Conservation (phyloP, 2,329 filamentous ascomycete species). For the Penicillium expansum region DNA sequence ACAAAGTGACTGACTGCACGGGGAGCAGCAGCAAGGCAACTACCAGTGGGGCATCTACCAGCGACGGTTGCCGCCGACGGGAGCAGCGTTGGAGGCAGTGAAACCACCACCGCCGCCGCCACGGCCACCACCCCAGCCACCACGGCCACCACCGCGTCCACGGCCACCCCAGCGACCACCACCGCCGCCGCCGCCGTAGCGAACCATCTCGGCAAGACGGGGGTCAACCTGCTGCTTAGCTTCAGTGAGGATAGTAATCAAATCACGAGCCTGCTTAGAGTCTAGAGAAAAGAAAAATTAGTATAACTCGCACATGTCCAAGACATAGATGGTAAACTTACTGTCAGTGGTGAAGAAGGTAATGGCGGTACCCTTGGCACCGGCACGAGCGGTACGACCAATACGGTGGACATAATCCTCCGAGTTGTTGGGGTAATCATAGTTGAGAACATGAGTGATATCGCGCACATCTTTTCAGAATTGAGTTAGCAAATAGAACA, state of each 20-base stretch:
- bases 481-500: constrained; percentile 73
- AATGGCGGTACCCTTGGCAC: constrained; percentile 91
- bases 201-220: constrained; percentile 90
- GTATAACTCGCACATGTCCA: constrained; percentile 9
- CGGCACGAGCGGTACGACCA: constrained; percentile 68
- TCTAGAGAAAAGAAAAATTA: constrained; percentile 50
- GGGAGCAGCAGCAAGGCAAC: constrained; percentile 20
- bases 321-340: constrained; percentile 54
- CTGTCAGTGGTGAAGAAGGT: constrained; percentile 99
- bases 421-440: constrained; percentile 97
- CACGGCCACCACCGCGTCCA: constrained; percentile 63
- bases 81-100: constrained; percentile 58
- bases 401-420: constrained; percentile 69
- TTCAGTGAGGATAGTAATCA: constrained; percentile 87
- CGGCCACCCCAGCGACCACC: constrained; percentile 64
- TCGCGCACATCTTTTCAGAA: constrained; percentile 91
- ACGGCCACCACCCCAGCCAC: constrained; percentile 55
- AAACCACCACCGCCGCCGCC: constrained; percentile 50
- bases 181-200: constrained; percentile 82
- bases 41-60: constrained; percentile 57
- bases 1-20: constrained; percentile 22
- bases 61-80: constrained; percentile 55
- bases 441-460: constrained; percentile 99
- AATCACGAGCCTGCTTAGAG: constrained; percentile 93
- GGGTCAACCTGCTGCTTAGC: constrained; percentile 98